phyloP scores from a whole-genome alignment of 257 asterid genomes.

The Misopates orontium region DNA sequence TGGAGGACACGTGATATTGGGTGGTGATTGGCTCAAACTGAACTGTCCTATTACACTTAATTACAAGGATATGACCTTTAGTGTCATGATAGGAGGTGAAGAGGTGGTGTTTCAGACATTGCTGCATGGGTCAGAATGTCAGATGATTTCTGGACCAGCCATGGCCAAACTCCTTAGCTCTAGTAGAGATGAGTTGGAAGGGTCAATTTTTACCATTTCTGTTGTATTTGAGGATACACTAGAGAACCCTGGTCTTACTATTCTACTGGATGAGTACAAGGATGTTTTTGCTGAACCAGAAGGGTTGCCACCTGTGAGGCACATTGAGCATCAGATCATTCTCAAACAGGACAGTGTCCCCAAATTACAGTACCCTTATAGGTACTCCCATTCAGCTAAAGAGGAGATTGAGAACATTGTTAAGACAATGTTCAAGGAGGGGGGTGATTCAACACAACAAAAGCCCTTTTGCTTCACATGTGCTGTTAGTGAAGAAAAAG shows the following conservation, averaged over 20 bases:
- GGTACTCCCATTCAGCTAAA: background rate
- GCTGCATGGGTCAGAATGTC: too few relatives aligned
- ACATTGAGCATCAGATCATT: background rate
- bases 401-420: background rate
- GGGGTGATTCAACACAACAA: background rate
- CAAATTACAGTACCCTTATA: too few relatives aligned
- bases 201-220: too few relatives aligned
- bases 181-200: too few relatives aligned
- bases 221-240: too few relatives aligned
- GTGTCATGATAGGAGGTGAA: too few relatives aligned
- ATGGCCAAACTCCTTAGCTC: background rate
- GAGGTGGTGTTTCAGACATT: background rate
- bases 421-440: background rate
- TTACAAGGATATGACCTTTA: background rate
- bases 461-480: too few relatives aligned
- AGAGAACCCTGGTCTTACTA: rapidly evolving
- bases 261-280: background rate
- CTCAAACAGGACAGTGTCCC: background rate
- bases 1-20: too few relatives aligned
- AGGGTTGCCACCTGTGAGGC: background rate
- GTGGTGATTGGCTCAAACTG: background rate
- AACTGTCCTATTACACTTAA: background rate
- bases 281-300: background rate
- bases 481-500: too few relatives aligned
- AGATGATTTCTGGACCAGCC: background rate